Evolutionary conservation across 257 asterid genomes (phyloP), one percentile per base, ranked within the genome.

Genomic region (Solanum boliviense): DNA sequence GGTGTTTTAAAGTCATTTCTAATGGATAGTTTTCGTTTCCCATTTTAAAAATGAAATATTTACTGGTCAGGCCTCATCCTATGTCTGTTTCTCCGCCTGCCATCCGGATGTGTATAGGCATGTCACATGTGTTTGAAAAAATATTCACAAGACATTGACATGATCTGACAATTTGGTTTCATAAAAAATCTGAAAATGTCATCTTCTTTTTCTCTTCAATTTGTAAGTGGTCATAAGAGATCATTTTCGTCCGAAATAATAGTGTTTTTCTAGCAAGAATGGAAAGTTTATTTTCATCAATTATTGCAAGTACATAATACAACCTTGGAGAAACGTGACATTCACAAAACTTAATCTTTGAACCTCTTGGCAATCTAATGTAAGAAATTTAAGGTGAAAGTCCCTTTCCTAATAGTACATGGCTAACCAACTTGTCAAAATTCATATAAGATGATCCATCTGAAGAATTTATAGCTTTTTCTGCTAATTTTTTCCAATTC

Each of bases 401-500:
- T 11, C 20, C 34, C 20, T 46, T 48, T 13, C 88, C 46, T 48
- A 75, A 44, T 9, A 91, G 90, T 38, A 91, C 67, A 20, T 89
- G 25, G 38, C 48, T 56, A 34, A 87, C 88, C 31, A 89, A 27
- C 29, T 85, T 85, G 38, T 88, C 91, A 52, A 88, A 88, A 89
- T 88, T 84, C 52, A 5, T n/a, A 5, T n/a, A 35, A 67, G 91
- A 86, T 13, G 91, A 78, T 25, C 91, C 91, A 20, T 13, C 7
- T 25, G 87, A 16, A 11, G 18, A 44, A 15, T 1, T 21, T 13
- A 72, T 62, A 23, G 91, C 84, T 27, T 41, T 65, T 21, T 89
- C 88, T 10, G 91, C 91, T 39, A 35, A 20, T 6, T 70, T 84
- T 60, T 89, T 89, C 89, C 84, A 87, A 4, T 88, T 84, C 87